Evolutionary conservation across 345 rosid genomes (phyloP).

Genomic region (Eucalyptus sp.): DNA sequence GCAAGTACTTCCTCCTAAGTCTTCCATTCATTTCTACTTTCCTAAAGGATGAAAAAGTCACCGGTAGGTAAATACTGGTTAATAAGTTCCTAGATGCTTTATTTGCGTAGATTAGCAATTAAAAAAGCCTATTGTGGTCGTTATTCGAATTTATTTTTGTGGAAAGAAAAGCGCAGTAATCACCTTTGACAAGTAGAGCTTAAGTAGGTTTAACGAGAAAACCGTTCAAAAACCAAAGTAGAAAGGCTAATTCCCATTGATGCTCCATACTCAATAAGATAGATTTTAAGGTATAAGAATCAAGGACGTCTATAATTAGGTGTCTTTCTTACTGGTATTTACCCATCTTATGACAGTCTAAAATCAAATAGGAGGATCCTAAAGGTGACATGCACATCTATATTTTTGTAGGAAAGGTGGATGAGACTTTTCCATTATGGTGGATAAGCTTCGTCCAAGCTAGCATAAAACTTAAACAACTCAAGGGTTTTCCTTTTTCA

Average conservation of each 20-base stretch:
- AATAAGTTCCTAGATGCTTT: background rate
- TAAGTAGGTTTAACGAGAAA: background rate
- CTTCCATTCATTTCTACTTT: background rate
- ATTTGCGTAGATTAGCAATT: background rate
- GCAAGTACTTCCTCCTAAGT: background rate
- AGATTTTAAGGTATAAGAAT: background rate
- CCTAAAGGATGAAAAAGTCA: background rate
- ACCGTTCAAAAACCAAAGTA: background rate
- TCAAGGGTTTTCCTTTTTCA: background rate
- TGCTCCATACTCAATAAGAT: background rate
- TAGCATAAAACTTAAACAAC: background rate
- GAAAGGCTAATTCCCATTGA: background rate
- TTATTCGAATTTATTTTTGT: background rate
- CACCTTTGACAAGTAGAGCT: background rate
- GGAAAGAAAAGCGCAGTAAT: background rate
- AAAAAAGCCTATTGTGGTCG: fast-evolving
- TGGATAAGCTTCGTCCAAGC: background rate
- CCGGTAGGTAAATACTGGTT: background rate
- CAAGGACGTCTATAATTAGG: background rate
- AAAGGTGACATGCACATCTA: background rate
- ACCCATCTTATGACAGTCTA: background rate
- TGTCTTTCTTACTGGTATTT: background rate
- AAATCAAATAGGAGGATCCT: background rate
- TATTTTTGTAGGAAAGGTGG: background rate
- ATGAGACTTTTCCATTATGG: background rate